A percentile compares a stretch with the other conserved stretches of the same genome.
Conservation (phyloP, 495 filamentous ascomycete species). For the Rhizodiscina lignyota region DNA sequence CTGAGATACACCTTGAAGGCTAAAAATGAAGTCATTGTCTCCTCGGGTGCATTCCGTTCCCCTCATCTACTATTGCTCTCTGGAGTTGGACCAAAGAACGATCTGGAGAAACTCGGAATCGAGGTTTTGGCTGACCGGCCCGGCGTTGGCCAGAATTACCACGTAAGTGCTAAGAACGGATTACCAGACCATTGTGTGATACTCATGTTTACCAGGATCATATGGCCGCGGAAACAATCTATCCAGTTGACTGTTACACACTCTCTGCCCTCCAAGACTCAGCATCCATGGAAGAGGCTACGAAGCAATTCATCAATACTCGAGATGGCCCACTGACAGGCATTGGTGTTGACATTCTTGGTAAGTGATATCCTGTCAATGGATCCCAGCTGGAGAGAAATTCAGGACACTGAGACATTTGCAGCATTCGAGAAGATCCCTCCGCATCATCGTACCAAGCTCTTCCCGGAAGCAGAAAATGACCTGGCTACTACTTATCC, state of each 20-base stretch:
- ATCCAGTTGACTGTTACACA: slow-evolving; percentile 6
- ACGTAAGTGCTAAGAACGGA: too few species aligned
- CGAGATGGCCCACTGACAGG: too few species aligned
- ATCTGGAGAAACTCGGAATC: slow-evolving; percentile 10
- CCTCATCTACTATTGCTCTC: slow-evolving; percentile 14
- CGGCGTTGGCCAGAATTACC: slow-evolving; percentile 36
- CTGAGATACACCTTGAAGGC: slow-evolving; percentile 20
- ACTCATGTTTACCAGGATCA: slow-evolving; percentile 35
- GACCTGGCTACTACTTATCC: slow-evolving; percentile 19
- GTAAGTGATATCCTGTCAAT: too few species aligned
- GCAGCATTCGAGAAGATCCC: too few species aligned
- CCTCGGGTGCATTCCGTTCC: slow-evolving; percentile 18
- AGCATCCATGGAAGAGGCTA: too few species aligned
- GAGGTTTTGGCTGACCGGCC: slow-evolving; percentile 25
- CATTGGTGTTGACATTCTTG: too few species aligned
- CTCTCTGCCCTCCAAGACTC: slow-evolving; percentile 19
- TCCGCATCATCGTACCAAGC: too few species aligned
- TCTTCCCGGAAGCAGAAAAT: too few species aligned
- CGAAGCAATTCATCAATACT: too few species aligned
- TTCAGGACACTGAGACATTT: too few species aligned
- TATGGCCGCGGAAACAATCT: slow-evolving; percentile 8
- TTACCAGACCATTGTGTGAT: too few species aligned
- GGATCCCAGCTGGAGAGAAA: too few species aligned
- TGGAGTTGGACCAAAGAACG: slow-evolving; percentile 8
- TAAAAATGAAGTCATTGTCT: slow-evolving; percentile 20